Base-by-base conservation (phyloP, 345 rosid genomes). In the Citrus mangshanensis region DNA sequence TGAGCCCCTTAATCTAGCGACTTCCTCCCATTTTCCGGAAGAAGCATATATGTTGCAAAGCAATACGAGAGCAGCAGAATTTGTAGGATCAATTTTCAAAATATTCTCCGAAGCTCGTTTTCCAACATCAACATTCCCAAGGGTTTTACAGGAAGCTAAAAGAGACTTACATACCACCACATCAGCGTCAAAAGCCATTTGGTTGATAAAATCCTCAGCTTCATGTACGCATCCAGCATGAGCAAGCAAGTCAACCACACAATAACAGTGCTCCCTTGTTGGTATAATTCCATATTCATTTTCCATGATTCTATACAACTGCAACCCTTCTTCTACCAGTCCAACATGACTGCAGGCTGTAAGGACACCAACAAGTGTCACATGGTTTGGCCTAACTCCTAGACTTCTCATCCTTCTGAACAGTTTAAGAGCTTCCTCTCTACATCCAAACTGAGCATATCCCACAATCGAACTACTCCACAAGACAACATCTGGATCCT, bases 261-360 rank as follows among this genome's bases (percentile, higher is more conserved):
- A 91, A 77, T 93, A 85, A 80, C 88, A 86, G 70, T 88, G 96
- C 81, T 89, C 93, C 72, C 78, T 87, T 27, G 88, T 90, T n/a
- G 90, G 89, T 34, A 56, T 62, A 66, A 93, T 78, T 25, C 86
- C 83, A 61, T 85, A 81, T 77, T 91, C 89, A 3, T 72, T 84
- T 82, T 75, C 84, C 97, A 93, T 89, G 25, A 70, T 75, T 56
- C 75, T 38, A 82, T 88, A 93, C 51, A 93, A 77, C 49, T 86
- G 74, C 85, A 88, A 86, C 76, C 97, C 97, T 88, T 92, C 90
- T 64, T 90, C 89, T 12, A 89, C 84, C 19, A 90, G 77, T 27
- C 97, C 93, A 40, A 87, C 91, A 83, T 94, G 97, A 79, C 94
- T 90, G 87, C 97, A 92, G 40, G 95, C 93, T 37, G 88, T 88